phyloP scores from a whole-genome alignment of 495 filamentous ascomycete species.

The Daldinia bambusicola region DNA sequence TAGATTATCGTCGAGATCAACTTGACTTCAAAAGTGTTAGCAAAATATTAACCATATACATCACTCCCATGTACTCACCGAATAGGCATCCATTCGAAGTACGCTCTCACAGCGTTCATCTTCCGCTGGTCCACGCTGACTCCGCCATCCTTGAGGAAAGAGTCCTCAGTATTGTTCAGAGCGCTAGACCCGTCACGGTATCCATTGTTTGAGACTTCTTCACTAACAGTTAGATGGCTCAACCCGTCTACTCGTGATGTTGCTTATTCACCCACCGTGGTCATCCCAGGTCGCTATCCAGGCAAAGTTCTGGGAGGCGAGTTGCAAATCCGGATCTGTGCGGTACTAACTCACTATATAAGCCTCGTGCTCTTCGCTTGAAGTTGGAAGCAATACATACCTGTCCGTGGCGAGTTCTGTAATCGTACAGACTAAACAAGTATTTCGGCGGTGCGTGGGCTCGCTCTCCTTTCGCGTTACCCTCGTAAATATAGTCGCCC shows the following conservation, averaged over 20 bases:
- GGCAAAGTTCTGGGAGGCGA: slow-evolving; percentile 66
- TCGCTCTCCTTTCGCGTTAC: slow-evolving; percentile 46
- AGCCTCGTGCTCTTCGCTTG: background rate
- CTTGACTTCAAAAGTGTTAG: slow-evolving; percentile 52
- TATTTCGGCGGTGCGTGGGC: slow-evolving; percentile 41
- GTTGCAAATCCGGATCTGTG: slow-evolving; percentile 68
- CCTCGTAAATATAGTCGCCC: slow-evolving; percentile 77
- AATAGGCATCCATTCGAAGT: slow-evolving; percentile 76
- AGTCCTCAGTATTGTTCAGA: slow-evolving; percentile 69
- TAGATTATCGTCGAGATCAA: slow-evolving; percentile 75
- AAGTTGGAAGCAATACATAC: slow-evolving; percentile 20
- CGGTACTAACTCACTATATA: slow-evolving; percentile 57
- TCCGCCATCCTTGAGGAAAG: slow-evolving; percentile 67
- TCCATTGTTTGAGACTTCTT: slow-evolving; percentile 69
- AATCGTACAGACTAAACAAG: slow-evolving; percentile 63
- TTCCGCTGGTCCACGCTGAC: slow-evolving; percentile 72
- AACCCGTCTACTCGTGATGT: background rate
- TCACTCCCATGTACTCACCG: slow-evolving; percentile 43
- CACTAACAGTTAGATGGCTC: slow-evolving; percentile 7
- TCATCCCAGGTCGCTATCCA: slow-evolving; percentile 81
- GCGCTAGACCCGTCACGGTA: slow-evolving; percentile 65
- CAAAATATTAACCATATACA: background rate
- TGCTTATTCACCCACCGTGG: slow-evolving; percentile 54
- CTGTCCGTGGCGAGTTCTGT: slow-evolving; percentile 59
- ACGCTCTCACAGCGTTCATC: slow-evolving; percentile 74